Percentiles rank a stretch among this genome's conserved stretches.
These are phyloP conservation scores for Phytophthora foliorum DNA, from an alignment of 352 stramenopile species.

Conservation along the genomic window DNA sequence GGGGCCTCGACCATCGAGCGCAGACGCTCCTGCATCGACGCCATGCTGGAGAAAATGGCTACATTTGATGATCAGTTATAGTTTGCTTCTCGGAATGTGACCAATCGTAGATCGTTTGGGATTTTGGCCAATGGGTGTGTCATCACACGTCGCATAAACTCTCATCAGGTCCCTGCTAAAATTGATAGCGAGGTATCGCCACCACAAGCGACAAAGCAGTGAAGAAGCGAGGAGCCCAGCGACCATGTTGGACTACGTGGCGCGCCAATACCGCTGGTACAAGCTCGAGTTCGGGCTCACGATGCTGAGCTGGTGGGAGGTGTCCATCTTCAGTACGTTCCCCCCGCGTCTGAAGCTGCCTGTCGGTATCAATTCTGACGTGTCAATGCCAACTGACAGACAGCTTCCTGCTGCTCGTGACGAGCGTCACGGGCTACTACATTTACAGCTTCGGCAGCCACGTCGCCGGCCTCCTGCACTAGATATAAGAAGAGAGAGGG, in stretches of 20 bases:
- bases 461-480: constrained; percentile 60
- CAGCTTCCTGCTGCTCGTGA: constrained; percentile 74
- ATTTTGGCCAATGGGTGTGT: no score
- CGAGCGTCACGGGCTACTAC: constrained; percentile 82
- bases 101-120: not conserved
- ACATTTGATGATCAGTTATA: constrained; percentile 10
- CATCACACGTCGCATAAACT: constrained; percentile 13
- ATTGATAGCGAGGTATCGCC: constrained; percentile 8
- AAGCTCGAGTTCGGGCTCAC: constrained; percentile 90
- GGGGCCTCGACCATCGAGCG: constrained; percentile 53
- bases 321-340: constrained; percentile 85
- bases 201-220: constrained; percentile 17
- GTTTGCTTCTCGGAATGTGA: constrained; percentile 8
- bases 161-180: no score
- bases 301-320: constrained; percentile 86
- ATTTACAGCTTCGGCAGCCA: constrained; percentile 71
- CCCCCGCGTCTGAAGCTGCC: not conserved
- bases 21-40: constrained; percentile 55
- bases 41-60: constrained; percentile 26
- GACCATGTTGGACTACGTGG: constrained; percentile 69
- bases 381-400: constrained; percentile 46
- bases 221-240: constrained; percentile 16
- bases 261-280: constrained; percentile 85
- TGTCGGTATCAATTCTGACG: not conserved
- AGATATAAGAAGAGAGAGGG: constrained; percentile 26